Conservation (phyloP, 345 rosid species). For the Angophora floribunda region DNA sequence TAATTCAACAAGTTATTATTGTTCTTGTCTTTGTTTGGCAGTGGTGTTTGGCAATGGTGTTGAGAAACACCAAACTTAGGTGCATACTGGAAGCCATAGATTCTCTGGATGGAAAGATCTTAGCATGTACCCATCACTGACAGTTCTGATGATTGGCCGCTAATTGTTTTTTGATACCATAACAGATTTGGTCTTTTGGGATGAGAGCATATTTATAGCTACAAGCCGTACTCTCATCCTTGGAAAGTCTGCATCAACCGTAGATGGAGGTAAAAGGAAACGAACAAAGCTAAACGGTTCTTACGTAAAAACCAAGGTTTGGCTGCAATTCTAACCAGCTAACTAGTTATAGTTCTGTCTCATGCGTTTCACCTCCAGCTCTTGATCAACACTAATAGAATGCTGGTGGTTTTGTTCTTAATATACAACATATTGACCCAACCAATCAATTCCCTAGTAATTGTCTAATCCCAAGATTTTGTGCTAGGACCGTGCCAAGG, state of each 20-base stretch:
- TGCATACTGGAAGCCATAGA: too few species aligned
- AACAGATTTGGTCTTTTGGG: too few species aligned
- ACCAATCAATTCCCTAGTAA: not conserved
- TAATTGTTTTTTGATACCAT: too few species aligned
- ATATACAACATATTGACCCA: not conserved
- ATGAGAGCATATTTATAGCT: too few species aligned
- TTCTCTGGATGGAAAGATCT: too few species aligned
- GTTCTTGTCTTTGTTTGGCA: too few species aligned
- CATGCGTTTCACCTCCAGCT: not conserved
- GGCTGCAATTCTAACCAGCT: not conserved
- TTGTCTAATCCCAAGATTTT: not conserved
- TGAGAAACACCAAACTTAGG: too few species aligned
- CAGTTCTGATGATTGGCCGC: too few species aligned
- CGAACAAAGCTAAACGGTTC: not conserved
- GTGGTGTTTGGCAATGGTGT: too few species aligned
- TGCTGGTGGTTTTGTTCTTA: not conserved
- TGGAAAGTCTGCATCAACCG: not conserved
- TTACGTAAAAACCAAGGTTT: not conserved
- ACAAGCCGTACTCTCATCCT: not conserved
- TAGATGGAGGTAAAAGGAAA: not conserved
- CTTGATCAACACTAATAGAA: not conserved
- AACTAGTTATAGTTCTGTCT: not conserved
- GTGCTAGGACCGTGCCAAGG: not conserved
- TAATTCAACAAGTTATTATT: too few species aligned
- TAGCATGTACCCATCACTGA: too few species aligned